Conservation (phyloP, 768 basidiomycete genomes). For the Podaxis rugospora region DNA sequence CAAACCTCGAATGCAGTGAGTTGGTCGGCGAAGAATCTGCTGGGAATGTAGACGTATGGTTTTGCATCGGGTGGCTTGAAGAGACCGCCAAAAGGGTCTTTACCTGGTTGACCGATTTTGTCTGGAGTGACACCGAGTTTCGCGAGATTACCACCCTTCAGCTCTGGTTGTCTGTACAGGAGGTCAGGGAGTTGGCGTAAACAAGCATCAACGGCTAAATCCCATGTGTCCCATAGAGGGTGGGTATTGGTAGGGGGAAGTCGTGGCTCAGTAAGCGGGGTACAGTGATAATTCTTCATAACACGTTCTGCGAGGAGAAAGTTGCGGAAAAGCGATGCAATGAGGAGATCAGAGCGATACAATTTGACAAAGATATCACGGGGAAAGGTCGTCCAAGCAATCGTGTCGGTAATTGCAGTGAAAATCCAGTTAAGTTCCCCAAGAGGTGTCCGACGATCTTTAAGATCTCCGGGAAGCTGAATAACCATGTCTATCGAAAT, state of each 20-base stretch:
- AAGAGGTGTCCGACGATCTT: constrained; percentile 92
- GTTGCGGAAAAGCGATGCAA: constrained; percentile 95
- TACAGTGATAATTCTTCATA: constrained; percentile 97
- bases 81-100: constrained; percentile 20
- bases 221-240: constrained; percentile 96
- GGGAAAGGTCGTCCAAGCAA: constrained; percentile 97
- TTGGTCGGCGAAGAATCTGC: constrained; percentile 93
- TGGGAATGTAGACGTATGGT: constrained; percentile 75
- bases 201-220: constrained; percentile 92
- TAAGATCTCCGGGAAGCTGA: constrained; percentile 94
- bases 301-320: constrained; percentile 96
- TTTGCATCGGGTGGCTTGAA: constrained; percentile 29
- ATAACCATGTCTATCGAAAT: constrained; percentile 87
- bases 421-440: constrained; percentile 99
- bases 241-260: constrained; percentile 97
- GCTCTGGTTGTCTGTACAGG: constrained; percentile 26
- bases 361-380: constrained; percentile 89
- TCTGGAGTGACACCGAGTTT: constrained; percentile 33
- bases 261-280: constrained; percentile 88
- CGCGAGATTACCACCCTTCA: constrained; percentile 13
- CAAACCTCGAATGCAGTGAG: constrained; percentile 97
- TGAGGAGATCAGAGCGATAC: constrained; percentile 92
- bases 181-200: constrained; percentile 90
- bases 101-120: constrained; percentile 30
- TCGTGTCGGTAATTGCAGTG: constrained; percentile 97